Evolutionary conservation across 2,329 filamentous ascomycete species (phyloP).

Genomic region (Calonectria hongkongensis): DNA sequence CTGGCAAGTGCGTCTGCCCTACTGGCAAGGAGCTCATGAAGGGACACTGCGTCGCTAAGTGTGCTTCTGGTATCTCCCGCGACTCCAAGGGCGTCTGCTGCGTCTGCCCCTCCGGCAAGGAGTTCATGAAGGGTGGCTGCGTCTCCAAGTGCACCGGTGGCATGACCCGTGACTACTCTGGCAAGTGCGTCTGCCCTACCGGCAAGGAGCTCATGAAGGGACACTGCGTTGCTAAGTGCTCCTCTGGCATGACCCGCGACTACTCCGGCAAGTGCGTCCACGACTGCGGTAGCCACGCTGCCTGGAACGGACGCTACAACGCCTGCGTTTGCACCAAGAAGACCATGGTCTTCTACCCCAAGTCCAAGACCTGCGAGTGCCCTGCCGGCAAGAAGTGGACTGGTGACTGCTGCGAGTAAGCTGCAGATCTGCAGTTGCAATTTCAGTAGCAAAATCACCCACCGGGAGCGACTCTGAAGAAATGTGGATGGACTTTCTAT

Average conservation of each 20-base stretch:
- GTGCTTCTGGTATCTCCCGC: neutral
- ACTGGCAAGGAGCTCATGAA: neutral
- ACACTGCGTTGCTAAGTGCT: neutral
- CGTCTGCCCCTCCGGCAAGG: slow-evolving; percentile 9
- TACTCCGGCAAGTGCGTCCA: slow-evolving; percentile 5
- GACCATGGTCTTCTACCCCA: slow-evolving; percentile 19
- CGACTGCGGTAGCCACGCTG: slow-evolving; percentile 5
- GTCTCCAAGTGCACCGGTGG: neutral
- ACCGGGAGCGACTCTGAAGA: no score
- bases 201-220: neutral
- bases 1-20: slow-evolving; percentile 3
- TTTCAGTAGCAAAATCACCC: no score
- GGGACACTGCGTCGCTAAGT: neutral
- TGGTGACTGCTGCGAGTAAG: slow-evolving; percentile 15
- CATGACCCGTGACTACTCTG: neutral
- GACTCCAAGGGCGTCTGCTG: neutral
- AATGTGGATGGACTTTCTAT: no score
- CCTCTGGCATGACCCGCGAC: neutral
- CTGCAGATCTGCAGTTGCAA: no score
- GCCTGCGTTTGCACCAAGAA: slow-evolving; percentile 11
- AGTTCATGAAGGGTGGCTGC: neutral
- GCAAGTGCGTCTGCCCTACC: no score
- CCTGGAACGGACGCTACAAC: slow-evolving; percentile 4
- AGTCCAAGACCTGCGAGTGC: neutral
- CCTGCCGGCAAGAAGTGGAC: slow-evolving; percentile 12